Base-by-base conservation (phyloP, 2,329 filamentous ascomycete species). In the Elsinoe batatas region DNA sequence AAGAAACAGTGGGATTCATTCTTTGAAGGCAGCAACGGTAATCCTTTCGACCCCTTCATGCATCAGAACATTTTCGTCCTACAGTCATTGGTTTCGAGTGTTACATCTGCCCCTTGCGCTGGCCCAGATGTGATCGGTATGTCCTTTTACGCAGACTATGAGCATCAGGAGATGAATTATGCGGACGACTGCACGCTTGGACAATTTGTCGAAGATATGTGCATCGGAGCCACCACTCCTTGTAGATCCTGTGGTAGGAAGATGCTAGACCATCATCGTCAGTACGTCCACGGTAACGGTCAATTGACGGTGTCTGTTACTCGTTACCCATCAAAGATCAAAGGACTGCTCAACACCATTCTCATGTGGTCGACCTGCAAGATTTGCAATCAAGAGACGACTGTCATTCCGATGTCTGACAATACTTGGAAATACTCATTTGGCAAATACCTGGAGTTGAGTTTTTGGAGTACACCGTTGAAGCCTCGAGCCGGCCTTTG, bases 281-380 rank as follows among this genome's bases (percentile, higher is more conserved):
- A 95, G 40, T 98, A 98, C 65, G 94, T 98, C 1, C 93, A 98
- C 64, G 94, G 93, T 26, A 87, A 95, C 67, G 91, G 91, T 8
- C 88, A 95, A 59, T 84, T 98, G 63, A 95, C 90, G 6, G 83
- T 97, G 8, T 88, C 95, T 62, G 84, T 96, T 13, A 88, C 95
- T 65, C 84, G 83, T 32, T 84, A 83, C 60, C 77, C 84, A 43
- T 78, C 81, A 35, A 82, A 85, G 61, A 73, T 87, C 58, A 78
- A 80, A 58, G 79, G 82, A 1, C 71, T 84, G 70, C 79, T 81
- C 67, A 82, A 88, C 60, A 87, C 84, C 2, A 95, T 98, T 56
- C 80, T 91, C 57, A 96, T 98, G 89, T 98, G 94, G 94, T 97
- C 89, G 61, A 89, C 86, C 63, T 98, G 93, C 74, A 93, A 95